phyloP scores from a whole-genome alignment of 495 filamentous ascomycete genomes.

The Xylaria longipes region DNA sequence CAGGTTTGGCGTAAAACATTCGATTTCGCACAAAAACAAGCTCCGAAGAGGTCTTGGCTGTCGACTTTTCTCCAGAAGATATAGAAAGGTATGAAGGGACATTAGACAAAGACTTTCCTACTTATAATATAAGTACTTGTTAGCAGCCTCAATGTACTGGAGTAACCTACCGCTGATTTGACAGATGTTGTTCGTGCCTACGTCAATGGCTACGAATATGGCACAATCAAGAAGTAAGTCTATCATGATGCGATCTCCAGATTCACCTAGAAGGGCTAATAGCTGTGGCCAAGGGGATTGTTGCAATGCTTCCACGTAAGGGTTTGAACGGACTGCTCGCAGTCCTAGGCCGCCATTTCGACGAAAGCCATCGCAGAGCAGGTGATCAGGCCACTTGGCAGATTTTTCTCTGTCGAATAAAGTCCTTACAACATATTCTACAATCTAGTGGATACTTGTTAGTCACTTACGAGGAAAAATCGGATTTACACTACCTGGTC shows the following conservation, averaged over 20 bases:
- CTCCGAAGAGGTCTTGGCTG: slow-evolving; percentile 54
- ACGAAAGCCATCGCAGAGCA: slow-evolving; percentile 80
- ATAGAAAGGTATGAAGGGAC: slow-evolving; percentile 37
- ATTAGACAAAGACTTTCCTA: slow-evolving; percentile 45
- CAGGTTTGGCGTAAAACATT: slow-evolving; percentile 83
- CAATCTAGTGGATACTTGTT: slow-evolving; percentile 61
- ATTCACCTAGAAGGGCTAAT: slow-evolving; percentile 71
- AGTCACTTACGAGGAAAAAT: slow-evolving; percentile 25
- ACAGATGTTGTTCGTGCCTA: slow-evolving; percentile 65
- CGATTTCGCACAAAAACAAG: slow-evolving; percentile 82
- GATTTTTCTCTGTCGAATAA: slow-evolving; percentile 68
- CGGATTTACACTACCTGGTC: background rate
- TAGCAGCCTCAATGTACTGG: background rate
- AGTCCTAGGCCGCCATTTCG: slow-evolving; percentile 50
- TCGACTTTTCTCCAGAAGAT: slow-evolving; percentile 25
- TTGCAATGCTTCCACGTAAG: slow-evolving; percentile 73
- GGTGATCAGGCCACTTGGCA: slow-evolving; percentile 66
- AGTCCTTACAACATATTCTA: slow-evolving; percentile 81
- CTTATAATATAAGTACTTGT: background rate
- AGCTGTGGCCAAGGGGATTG: slow-evolving; percentile 73
- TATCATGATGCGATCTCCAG: slow-evolving; percentile 83
- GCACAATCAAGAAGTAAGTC: slow-evolving; percentile 79
- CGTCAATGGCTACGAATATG: slow-evolving; percentile 71
- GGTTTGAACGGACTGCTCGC: slow-evolving; percentile 68
- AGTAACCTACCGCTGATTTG: slow-evolving; percentile 77